Base-by-base conservation (phyloP, 371 early-diverging fungal genomes). In the Mucor piriformis region DNA sequence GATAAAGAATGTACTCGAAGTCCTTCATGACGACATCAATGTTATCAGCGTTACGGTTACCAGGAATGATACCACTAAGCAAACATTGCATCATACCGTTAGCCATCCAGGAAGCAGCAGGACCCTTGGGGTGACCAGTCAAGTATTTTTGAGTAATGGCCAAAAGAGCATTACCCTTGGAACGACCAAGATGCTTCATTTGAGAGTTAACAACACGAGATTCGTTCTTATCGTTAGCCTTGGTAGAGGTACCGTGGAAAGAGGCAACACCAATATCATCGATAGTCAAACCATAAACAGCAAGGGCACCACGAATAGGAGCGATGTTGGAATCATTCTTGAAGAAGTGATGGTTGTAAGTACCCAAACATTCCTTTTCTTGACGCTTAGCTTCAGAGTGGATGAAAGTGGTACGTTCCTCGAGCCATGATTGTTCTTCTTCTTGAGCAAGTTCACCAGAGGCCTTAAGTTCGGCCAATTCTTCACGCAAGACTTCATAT, bases 81-180 rank as follows among this genome's bases (percentile, higher is more conserved):
- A 97, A 80, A 50, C 87, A 79, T 73, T 97, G 96, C 58, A 96
- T 78, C 61, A 92, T 84, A 62, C 96, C 96, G 81, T 96, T 96
- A 66, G 95, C 86, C 97, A 97, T 97, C 95, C 95, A 96, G n/a
- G 94, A 92, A 46, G 97, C 96, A 44, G 97, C 97, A 47, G 96
- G 92, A 58, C 95, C 97, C 90, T 97, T 97, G 38, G 97, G 95
- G 67, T 96, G 97, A 58, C 95, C 97, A 52, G 97, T 96, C 57
- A 97, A 84, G 76, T 95, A 92, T 76, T 97, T 97, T 61, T 97
- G 97, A 88, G 92, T 92, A 63, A 94, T 85, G 40, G 88, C 83
- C 24, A 95, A 90, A 44, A 89, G 70, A 35, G 85, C 85, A 64
- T 94, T 92, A 57, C 97, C 97, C 67, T 83, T 86, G 56, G 90